Conservation (phyloP, 2,329 filamentous ascomycete genomes). For the Pseudonectria buxi region DNA sequence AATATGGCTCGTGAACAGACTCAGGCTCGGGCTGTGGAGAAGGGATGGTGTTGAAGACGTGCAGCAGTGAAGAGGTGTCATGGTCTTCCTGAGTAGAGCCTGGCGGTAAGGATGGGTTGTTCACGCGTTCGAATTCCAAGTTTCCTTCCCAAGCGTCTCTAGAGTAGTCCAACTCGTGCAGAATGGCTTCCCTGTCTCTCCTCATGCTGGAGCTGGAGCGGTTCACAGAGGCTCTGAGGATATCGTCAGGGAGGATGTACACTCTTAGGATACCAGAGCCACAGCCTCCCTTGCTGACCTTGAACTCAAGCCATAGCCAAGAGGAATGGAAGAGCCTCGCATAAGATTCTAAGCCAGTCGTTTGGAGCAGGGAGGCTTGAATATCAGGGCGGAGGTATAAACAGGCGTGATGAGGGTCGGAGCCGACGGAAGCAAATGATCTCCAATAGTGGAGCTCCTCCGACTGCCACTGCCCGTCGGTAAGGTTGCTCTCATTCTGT, state of each 20-base stretch:
- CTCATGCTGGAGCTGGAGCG: conserved; percentile 39
- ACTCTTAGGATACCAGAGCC: conserved; percentile 39
- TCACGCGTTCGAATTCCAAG: conserved; percentile 1
- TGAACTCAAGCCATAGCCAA: conserved; percentile 42
- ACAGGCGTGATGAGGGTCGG: background rate
- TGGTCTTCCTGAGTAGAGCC: conserved; percentile 14
- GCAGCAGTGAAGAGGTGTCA: conserved; percentile 51
- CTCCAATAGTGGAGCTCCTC: conserved; percentile 20
- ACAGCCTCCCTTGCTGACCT: conserved; percentile 11
- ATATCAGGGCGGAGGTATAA: conserved; percentile 12
- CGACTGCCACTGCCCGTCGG: conserved; percentile 8
- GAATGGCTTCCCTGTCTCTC: conserved; percentile 39
- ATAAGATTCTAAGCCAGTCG: conserved; percentile 17
- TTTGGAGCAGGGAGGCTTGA: conserved; percentile 24
- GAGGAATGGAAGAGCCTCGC: conserved; percentile 25
- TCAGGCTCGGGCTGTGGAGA: conserved; percentile 56
- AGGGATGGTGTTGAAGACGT: conserved; percentile 66
- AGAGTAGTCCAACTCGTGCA: conserved; percentile 51
- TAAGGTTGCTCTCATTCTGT: conserved; percentile 10
- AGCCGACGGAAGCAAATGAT: conserved; percentile 14
- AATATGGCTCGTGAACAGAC: conserved; percentile 41
- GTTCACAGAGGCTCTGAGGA: conserved; percentile 45
- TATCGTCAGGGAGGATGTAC: conserved; percentile 61
- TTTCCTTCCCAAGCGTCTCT: conserved; percentile 47
- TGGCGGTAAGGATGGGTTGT: conserved; percentile 5